phyloP scores from a whole-genome alignment of 805 yeast genomes.

The Ogataea henricii region DNA sequence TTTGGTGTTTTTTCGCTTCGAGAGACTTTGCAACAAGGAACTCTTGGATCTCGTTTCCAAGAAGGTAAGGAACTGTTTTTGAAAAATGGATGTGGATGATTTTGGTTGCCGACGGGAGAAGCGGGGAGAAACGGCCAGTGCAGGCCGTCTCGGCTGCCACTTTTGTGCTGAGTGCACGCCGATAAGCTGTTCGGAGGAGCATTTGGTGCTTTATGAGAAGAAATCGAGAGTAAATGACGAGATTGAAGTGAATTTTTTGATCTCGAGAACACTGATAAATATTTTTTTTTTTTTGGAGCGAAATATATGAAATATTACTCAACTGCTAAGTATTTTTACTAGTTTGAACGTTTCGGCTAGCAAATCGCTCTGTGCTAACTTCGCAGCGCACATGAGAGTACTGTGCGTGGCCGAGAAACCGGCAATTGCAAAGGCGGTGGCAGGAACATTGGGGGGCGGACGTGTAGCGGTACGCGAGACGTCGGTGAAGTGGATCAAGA shows the following conservation, averaged over 20 bases:
- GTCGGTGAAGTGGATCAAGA: constrained; percentile 63
- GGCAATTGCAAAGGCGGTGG: constrained; percentile 86
- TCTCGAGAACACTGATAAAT: no score
- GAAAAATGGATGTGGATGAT: constrained; percentile 49
- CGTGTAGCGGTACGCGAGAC: constrained; percentile 48
- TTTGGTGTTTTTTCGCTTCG: constrained; percentile 46
- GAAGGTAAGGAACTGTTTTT: constrained; percentile 40
- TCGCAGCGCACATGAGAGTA: constrained; percentile 56
- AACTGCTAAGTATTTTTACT: no score
- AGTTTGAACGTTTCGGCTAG: no score
- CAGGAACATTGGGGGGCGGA: constrained; percentile 77
- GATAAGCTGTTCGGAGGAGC: background rate
- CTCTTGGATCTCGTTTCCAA: constrained; percentile 60
- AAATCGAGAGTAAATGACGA: no score
- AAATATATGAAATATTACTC: no score
- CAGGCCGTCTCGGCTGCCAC: no score
- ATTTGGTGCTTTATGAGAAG: no score
- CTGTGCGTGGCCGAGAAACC: constrained; percentile 98
- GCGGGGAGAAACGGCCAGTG: constrained; percentile 16
- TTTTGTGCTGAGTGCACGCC: no score
- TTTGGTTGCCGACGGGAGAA: constrained; percentile 30
- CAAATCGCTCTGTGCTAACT: no score
- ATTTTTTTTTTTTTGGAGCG: background rate
- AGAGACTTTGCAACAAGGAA: constrained; percentile 56
- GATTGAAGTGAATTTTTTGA: background rate